A percentile compares a stretch with the other conserved stretches of the same genome.
These are phyloP conservation scores for Neofusicoccum sp. DNA, from an alignment of 2,329 filamentous ascomycete genomes.

Conservation along the genomic window DNA sequence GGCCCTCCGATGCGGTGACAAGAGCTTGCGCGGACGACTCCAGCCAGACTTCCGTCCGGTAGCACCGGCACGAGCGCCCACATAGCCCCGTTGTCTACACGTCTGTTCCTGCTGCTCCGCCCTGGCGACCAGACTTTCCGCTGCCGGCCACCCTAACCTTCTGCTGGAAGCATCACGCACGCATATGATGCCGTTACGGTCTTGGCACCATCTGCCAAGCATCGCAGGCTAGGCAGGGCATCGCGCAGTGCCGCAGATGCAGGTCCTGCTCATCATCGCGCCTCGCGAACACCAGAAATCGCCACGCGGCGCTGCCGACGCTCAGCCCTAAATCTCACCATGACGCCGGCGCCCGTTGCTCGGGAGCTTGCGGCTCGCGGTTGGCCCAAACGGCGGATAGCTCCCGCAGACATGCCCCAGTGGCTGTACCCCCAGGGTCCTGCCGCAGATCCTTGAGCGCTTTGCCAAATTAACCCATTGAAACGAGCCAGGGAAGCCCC, in stretches of 20 bases:
- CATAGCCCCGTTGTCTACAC: constrained; percentile 6
- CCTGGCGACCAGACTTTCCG: background rate
- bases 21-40: constrained; percentile 1
- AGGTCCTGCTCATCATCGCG: constrained; percentile 3
- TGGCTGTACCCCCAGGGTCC: background rate
- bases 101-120: constrained; percentile 5
- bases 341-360: constrained; percentile 8
- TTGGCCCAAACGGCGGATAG: constrained; percentile 4
- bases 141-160: background rate
- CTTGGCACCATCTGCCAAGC: constrained; percentile 17
- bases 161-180: background rate
- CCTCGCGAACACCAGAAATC: background rate
- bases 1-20: background rate
- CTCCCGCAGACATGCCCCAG: constrained; percentile 9
- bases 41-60: background rate
- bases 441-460: constrained; percentile 17
- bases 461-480: constrained; percentile 14
- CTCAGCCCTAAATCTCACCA: constrained; percentile 17
- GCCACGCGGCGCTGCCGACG: constrained; percentile 7
- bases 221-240: constrained; percentile 14
- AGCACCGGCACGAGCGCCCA: background rate
- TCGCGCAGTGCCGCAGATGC: background rate
- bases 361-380: constrained; percentile 8
- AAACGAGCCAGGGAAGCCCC: constrained; percentile 14
- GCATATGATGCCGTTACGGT: background rate